Base-by-base conservation (phyloP, 1,139 yeast species). In the Torulaspora pretoriensis region DNA sequence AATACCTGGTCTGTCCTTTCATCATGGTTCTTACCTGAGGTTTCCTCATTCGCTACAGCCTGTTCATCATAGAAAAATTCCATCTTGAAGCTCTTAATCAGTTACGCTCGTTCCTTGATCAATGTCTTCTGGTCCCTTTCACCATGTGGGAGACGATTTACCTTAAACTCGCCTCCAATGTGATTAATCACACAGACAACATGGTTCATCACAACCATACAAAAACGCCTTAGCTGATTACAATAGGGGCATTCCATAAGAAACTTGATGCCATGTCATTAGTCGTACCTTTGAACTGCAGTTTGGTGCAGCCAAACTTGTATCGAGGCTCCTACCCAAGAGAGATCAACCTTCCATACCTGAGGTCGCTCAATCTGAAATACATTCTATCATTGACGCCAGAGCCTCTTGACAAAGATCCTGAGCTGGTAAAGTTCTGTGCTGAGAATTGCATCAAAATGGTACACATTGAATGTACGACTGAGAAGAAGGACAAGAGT, bases 271-370 rank as follows among this genome's bases (percentile, higher is more conserved):
- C 5, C 3, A 39, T 37, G 45, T 40, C 51, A 14, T 41, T 83
- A 35, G 83, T 84, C 0, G 94, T 97, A 0, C 97, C 97, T 1
- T 71, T 89, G 49, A 73, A 89, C 53, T 92, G 84, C 66, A 80
- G 81, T 40, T 73, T 79, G 6, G 80, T 89, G 1, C 86, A 84
- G 56, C 79, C 85, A 1, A 72, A 76, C 43, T 69, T 90, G 3
- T 85, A 81, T 59, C 70, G 97, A 40, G 97, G 97, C 0, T 83
- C 95, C 1, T 86, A 85, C 57, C 97, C 97, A 1, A 74, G 94
- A 44, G 78, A 79, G 41, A 75, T 82, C 47, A 89, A 88, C 60
- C 73, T 77, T 48, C 74, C 81, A n/a, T 92, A 83, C 59, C 69
- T 92, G n/a, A 70, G 74, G 52, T 73, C 88, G 26, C 71, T 89